Evolutionary conservation across 352 stramenopile genomes (phyloP).

Genomic region (Halophytophthora batemanensis): DNA sequence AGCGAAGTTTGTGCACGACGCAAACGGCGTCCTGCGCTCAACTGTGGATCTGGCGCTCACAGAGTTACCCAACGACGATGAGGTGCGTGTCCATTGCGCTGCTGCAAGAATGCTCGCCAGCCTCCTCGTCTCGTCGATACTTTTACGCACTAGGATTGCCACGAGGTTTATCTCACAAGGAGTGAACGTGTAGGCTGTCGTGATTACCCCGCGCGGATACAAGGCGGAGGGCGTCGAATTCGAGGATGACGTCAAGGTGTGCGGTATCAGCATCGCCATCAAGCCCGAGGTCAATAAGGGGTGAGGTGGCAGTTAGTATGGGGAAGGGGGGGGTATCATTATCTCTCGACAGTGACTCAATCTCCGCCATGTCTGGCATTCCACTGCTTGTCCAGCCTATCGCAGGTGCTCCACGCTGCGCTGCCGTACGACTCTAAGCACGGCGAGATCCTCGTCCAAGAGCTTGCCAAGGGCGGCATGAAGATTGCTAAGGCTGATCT

Average conservation of each 20-base stretch:
- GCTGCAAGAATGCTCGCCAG: not conserved
- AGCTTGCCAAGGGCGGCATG: slow-evolving; percentile 34
- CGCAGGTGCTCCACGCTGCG: slow-evolving; percentile 46
- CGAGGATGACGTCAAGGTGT: slow-evolving; percentile 78
- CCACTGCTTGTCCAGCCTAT: too few species aligned
- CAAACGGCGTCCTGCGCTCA: slow-evolving; percentile 65
- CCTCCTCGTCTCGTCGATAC: slow-evolving; percentile 1
- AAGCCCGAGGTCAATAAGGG: slow-evolving; percentile 49
- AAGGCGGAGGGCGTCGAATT: slow-evolving; percentile 69
- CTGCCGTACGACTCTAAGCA: slow-evolving; percentile 68
- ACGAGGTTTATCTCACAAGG: not conserved
- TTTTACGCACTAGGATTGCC: not conserved
- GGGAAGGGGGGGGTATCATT: not conserved
- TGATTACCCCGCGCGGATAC: slow-evolving; percentile 73
- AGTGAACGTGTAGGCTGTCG: slow-evolving; percentile 43
- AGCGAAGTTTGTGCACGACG: slow-evolving; percentile 66
- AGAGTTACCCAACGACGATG: slow-evolving; percentile 77
- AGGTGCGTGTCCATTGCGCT: slow-evolving; percentile 34
- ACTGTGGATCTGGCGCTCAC: slow-evolving; percentile 71
- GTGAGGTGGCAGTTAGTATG: slow-evolving; percentile 12
- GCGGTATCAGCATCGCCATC: slow-evolving; percentile 54
- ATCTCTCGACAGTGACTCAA: slow-evolving; percentile 1
- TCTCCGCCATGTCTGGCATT: too few species aligned
- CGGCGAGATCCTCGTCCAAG: slow-evolving; percentile 58
- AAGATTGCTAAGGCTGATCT: slow-evolving; percentile 55